These are phyloP conservation scores for Lepidium aucheri DNA, from an alignment of 345 rosid genomes.

Conservation along the genomic window DNA sequence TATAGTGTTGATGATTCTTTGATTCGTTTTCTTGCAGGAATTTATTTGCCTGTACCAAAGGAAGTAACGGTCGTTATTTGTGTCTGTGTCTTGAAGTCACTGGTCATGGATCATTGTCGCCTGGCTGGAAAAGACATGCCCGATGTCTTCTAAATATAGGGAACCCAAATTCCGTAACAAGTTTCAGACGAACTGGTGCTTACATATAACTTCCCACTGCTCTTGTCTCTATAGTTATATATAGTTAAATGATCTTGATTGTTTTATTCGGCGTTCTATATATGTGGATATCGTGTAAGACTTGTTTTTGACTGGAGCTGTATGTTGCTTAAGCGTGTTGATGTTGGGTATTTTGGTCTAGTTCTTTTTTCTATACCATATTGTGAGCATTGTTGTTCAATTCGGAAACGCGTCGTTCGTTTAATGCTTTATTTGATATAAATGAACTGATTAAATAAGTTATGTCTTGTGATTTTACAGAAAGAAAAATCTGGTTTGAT, in stretches of 20 bases:
- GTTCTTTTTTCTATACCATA: neutral
- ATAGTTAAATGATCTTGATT: neutral
- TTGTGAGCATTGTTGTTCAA: neutral
- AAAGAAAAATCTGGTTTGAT: neutral
- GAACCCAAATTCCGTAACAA: slow-evolving; percentile 29
- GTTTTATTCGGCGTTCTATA: neutral
- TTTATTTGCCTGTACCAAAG: slow-evolving; percentile 53
- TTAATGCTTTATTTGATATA: neutral
- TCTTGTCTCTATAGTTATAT: neutral
- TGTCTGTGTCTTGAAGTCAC: slow-evolving; percentile 69
- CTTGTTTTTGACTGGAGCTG: neutral
- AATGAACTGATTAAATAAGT: neutral
- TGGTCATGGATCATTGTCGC: slow-evolving; percentile 44
- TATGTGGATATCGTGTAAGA: neutral
- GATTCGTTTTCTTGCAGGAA: slow-evolving; percentile 35
- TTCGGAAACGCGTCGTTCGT: neutral
- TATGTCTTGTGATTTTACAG: neutral
- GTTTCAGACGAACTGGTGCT: neutral
- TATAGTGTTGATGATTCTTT: neutral
- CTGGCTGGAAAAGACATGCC: slow-evolving; percentile 70
- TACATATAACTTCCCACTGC: neutral
- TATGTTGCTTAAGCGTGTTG: neutral
- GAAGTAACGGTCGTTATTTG: slow-evolving; percentile 62
- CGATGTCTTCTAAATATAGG: slow-evolving; percentile 55
- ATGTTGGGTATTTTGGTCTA: neutral